A percentile compares a stretch with the other conserved stretches of the same genome.
phyloP scores from a whole-genome alignment of 805 yeast species.

The Spathaspora girioi region DNA sequence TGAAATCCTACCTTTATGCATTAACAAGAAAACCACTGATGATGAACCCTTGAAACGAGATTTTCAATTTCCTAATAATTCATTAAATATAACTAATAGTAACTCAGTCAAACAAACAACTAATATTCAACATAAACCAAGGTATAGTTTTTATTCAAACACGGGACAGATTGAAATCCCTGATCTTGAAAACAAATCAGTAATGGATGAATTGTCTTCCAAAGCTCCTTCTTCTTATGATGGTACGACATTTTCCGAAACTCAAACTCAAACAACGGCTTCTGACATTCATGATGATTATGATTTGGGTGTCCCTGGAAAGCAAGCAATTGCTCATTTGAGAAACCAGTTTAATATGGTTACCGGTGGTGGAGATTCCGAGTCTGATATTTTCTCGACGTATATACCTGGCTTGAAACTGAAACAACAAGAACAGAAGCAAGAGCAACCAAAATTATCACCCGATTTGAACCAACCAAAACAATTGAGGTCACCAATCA shows the following conservation, averaged over 20 bases:
- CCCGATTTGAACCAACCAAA: background rate
- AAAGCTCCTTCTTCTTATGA: slow-evolving; percentile 11
- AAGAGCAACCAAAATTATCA: too few species aligned
- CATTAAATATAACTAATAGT: slow-evolving; percentile 30
- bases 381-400: slow-evolving; percentile 18
- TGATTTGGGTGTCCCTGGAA: slow-evolving; percentile 32
- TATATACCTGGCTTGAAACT: background rate
- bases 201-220: slow-evolving; percentile 11
- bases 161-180: slow-evolving; percentile 42
- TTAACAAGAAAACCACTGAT: slow-evolving; percentile 9
- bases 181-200: slow-evolving; percentile 23
- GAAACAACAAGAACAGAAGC: background rate
- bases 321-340: slow-evolving; percentile 25
- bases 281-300: slow-evolving; percentile 15
- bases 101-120: slow-evolving; percentile 12
- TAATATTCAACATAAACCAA: slow-evolving; percentile 11
- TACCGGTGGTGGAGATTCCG: slow-evolving; percentile 22
- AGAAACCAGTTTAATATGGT: slow-evolving; percentile 22
- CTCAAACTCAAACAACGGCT: slow-evolving; percentile 16
- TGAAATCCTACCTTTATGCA: slow-evolving; percentile 13
- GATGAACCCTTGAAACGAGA: background rate
- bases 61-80: slow-evolving; percentile 37
- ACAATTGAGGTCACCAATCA: slow-evolving; percentile 15
- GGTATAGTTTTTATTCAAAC: slow-evolving; percentile 12
- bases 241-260: slow-evolving; percentile 26